phyloP scores from a whole-genome alignment of 2,329 filamentous ascomycete species.

The Colletotrichum chlorophyti region DNA sequence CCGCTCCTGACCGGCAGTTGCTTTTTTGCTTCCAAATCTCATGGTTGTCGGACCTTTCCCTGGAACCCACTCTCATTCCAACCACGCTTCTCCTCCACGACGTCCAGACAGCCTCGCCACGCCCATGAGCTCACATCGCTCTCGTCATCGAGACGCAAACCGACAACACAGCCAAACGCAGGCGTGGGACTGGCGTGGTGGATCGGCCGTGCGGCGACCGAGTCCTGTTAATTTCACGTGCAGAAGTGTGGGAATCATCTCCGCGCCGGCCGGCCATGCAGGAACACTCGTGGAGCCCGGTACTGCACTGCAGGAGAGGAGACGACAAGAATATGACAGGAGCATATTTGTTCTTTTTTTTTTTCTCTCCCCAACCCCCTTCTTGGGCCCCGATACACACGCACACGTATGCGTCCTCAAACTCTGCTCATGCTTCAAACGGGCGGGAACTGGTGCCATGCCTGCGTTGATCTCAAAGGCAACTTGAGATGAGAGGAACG shows the following conservation, averaged over 20 bases:
- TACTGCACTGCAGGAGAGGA: neutral
- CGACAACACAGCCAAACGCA: conserved; percentile 12
- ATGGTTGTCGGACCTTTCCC: conserved; percentile 11
- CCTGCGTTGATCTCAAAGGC: conserved; percentile 22
- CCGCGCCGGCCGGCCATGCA: conserved; percentile 12
- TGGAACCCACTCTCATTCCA: neutral
- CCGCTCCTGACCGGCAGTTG: too few relatives aligned
- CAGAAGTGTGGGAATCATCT: conserved; percentile 17
- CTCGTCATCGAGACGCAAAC: conserved; percentile 23
- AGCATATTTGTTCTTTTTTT: neutral
- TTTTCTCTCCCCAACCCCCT: too few relatives aligned
- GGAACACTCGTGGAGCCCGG: neutral
- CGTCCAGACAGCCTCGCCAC: neutral
- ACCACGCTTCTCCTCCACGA: neutral
- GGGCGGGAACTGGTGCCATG: conserved; percentile 11
- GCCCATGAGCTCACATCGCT: neutral
- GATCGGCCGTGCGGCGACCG: conserved; percentile 14
- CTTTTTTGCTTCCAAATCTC: conserved; percentile 11
- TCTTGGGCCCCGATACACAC: too few relatives aligned
- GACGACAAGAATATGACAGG: conserved; percentile 15
- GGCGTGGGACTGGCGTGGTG: conserved; percentile 4
- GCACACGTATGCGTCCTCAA: conserved; percentile 8
- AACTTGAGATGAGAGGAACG: conserved; percentile 27
- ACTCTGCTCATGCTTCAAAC: conserved; percentile 7
- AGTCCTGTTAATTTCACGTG: conserved; percentile 23